Percentiles rank a stretch among this genome's conserved stretches.
Conservation (phyloP, 2,329 filamentous ascomycete species). For the Trichoderma sp. region DNA sequence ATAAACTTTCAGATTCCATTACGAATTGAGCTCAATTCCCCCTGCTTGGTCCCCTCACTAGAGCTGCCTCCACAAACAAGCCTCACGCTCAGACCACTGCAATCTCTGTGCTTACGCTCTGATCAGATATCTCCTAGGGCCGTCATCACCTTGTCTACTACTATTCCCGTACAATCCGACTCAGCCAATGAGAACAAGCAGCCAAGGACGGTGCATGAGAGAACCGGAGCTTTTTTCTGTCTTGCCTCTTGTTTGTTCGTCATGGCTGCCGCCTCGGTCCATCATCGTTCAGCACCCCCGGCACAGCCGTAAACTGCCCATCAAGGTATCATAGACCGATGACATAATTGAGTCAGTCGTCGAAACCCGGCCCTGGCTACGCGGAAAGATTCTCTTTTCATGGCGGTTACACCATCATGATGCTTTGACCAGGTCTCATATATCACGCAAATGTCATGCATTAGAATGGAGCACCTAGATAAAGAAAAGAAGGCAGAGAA, state of each 20-base stretch:
- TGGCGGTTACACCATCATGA: not conserved
- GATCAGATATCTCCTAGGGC: conserved; percentile 12
- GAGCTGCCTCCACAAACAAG: conserved; percentile 8
- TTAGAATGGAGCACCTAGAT: not conserved
- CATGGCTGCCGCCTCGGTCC: not conserved
- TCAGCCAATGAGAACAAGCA: not conserved
- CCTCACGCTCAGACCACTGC: conserved; percentile 13
- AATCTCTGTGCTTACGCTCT: conserved; percentile 17
- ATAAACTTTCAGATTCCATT: not conserved
- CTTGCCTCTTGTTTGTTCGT: not conserved
- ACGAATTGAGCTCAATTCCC: not conserved
- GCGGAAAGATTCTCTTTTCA: not conserved
- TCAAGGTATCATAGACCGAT: not conserved
- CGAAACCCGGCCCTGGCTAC: not conserved
- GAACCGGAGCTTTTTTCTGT: not conserved
- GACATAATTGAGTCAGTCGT: not conserved
- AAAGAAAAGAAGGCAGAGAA: not conserved
- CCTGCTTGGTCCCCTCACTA: not conserved
- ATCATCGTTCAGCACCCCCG: not conserved
- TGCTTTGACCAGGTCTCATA: not conserved
- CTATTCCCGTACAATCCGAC: not conserved
- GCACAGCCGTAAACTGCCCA: not conserved
- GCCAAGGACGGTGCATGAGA: not conserved
- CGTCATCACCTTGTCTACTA: not conserved
- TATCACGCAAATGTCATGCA: not conserved